Evolutionary conservation across 768 basidiomycete species (phyloP), one percentile per base, ranked within the genome.

Genomic region (Sporobolomyces phaffii): DNA sequence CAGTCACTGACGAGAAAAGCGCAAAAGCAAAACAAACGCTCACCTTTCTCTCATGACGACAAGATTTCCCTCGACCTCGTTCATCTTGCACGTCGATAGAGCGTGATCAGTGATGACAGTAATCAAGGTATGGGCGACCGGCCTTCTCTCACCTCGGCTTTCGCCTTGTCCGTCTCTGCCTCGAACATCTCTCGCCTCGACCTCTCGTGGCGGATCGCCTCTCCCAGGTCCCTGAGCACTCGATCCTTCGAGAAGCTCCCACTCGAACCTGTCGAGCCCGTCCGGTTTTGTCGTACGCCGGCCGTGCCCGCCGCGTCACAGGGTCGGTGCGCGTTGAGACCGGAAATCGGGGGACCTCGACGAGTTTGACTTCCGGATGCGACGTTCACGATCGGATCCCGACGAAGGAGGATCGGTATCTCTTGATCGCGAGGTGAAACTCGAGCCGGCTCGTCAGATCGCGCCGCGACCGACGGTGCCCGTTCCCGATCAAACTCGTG

Each of bases 121-220:
- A n/a, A n/a, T n/a, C n/a, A n/a, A n/a, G 2, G 40, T 22, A 10
- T 28, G 24, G 40, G 2, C 2, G 20, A 3, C 9, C 29, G 38
- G 1, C 10, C 15, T 24, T 3, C 6, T 18, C 13, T 33, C 13
- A 65, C 69, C 50, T 70, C 69, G 3, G 24, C 29, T 22, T 62
- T 45, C 5, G 50, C 61, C 41, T 50, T 53, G 28, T 34, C 29
- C 9, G 17, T n/a, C 36, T 70, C 69, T 11, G 33, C 29, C 26
- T 62, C 38, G 33, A 65, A 70, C 51, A 50, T 29, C 31, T 65
- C 57, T 11, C 18, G 29, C 51, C 52, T 59, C 51, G 57, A 59
- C 36, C 64, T 33, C 60, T 70, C 69, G 26, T 31, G 45, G 51
- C 51, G 48, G 34, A 70, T 58, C 51, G 60, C 69, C 20, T 70